Base-by-base conservation (phyloP, 83 land plant species). In the Picea mariana region DNA sequence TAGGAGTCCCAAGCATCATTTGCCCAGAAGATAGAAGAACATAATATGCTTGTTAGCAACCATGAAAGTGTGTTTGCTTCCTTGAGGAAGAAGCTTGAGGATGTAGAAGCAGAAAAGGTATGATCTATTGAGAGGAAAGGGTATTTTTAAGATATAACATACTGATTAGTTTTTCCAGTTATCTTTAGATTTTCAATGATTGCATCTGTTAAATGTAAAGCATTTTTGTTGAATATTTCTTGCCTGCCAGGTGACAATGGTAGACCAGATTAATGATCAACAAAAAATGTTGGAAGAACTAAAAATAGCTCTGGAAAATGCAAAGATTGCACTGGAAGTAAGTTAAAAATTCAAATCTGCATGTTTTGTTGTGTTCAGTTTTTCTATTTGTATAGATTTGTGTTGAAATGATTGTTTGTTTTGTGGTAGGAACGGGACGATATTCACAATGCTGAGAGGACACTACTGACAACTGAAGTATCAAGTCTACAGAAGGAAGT, bases 71-170 rank as follows among this genome's bases (percentile, higher is more conserved):
- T 85, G 34, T 62, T 78, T 3, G 21, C 17, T 76, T 60, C 20
- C 26, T 21, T 88, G 85, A 75, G 3, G 68, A 67, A 84, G 62
- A 91, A 76, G 73, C 68, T 83, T 83, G 60, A 67, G 42, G 86
- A 87, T 75, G 44, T 91, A 64, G 90, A 90, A 80, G 62, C 26
- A 34, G 85, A 87, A 67, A 90, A 93, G 93, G 95, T 92, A 79
- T 21, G 64, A 16, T 49, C 15, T 62, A 73, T 24, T 71, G 44
- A 31, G 13, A 52, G 12, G 13, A 49, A 49, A 11, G 58, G 58
- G 13, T 52, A 2, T 52, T 52, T 52, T 11, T 44, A 44, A 44
- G 47, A 44, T 44, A 44, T 5, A 52, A 52, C 13, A 11, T 52
- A 52, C 58, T 52, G 12, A 52, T 52, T 52, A 52, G 58, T 23